phyloP scores from a whole-genome alignment of 805 yeast genomes.

The Lachancea dasiensis region DNA sequence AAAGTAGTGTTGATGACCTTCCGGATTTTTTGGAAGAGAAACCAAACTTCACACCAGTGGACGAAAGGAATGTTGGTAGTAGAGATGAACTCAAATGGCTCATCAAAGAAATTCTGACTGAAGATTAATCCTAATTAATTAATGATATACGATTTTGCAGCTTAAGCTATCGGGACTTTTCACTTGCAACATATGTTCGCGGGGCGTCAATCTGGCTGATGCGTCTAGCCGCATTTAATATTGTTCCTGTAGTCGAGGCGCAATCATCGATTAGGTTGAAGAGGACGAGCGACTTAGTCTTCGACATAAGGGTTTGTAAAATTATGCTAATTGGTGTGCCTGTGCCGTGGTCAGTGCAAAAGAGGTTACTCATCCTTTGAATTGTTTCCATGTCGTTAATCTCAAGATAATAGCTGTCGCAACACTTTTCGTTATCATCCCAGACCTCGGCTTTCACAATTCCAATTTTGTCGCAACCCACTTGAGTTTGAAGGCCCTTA shows the following conservation, averaged over 20 bases:
- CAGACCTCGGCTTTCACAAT: constrained; percentile 20
- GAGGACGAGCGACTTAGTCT: constrained; percentile 35
- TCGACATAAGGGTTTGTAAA: constrained; percentile 26
- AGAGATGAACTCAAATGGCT: constrained; percentile 69
- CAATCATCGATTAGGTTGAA: constrained; percentile 24
- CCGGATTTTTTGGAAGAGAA: constrained; percentile 28
- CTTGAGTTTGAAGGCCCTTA: constrained; percentile 1
- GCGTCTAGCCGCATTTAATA: constrained; percentile 18
- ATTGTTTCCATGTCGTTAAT: constrained; percentile 19
- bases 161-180: too few species aligned
- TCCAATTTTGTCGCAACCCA: constrained; percentile 14
- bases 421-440: constrained; percentile 1
- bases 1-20: constrained; percentile 32
- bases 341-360: constrained; percentile 4
- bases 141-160: too few species aligned
- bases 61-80: constrained; percentile 44
- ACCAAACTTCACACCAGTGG: constrained; percentile 30
- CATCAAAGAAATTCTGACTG: constrained; percentile 56
- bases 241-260: constrained; percentile 13
- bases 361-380: background rate
- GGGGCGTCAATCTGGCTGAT: constrained; percentile 15
- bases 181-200: too few species aligned
- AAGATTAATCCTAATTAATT: too few species aligned
- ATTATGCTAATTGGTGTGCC: constrained; percentile 24
- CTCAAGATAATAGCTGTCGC: constrained; percentile 23